Evolutionary conservation across 805 yeast species (phyloP).

Genomic region (Candida berthetii): DNA sequence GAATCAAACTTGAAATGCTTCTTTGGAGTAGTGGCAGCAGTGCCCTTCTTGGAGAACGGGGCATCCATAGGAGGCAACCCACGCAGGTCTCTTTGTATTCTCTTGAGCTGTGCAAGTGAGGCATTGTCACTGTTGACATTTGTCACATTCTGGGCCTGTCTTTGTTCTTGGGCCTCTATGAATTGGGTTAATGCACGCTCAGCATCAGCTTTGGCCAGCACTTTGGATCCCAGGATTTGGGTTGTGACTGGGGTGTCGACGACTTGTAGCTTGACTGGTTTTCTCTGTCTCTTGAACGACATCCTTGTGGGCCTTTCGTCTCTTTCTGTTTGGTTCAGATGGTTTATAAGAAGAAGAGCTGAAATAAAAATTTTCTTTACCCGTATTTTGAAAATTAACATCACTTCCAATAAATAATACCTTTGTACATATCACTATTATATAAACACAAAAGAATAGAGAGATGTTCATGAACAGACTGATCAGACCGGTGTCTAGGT

Average conservation of each 20-base stretch:
- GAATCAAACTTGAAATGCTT: not conserved
- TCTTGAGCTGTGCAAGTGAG: constrained; percentile 50
- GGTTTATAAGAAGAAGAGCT: no score
- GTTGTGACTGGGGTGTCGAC: constrained; percentile 21
- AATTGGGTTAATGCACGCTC: constrained; percentile 38
- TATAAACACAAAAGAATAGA: no score
- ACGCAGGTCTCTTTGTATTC: constrained; percentile 72
- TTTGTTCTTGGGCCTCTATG: constrained; percentile 23
- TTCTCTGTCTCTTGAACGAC: not conserved
- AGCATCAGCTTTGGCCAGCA: constrained; percentile 34
- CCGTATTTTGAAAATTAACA: no score
- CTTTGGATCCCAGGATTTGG: constrained; percentile 7
- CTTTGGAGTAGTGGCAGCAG: not conserved
- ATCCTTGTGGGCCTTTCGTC: not conserved
- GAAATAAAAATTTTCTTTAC: no score
- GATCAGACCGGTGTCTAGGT: no score
- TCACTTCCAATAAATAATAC: no score
- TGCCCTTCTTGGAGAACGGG: not conserved
- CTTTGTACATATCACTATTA: no score
- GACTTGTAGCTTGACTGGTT: constrained; percentile 8
- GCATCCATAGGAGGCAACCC: constrained; percentile 64
- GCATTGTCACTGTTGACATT: constrained; percentile 22
- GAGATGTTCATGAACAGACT: no score
- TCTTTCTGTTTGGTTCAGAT: not conserved
- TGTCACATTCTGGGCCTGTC: constrained; percentile 10